Evolutionary conservation across 768 basidiomycete genomes (phyloP).

Genomic region (Lentinula edodes): DNA sequence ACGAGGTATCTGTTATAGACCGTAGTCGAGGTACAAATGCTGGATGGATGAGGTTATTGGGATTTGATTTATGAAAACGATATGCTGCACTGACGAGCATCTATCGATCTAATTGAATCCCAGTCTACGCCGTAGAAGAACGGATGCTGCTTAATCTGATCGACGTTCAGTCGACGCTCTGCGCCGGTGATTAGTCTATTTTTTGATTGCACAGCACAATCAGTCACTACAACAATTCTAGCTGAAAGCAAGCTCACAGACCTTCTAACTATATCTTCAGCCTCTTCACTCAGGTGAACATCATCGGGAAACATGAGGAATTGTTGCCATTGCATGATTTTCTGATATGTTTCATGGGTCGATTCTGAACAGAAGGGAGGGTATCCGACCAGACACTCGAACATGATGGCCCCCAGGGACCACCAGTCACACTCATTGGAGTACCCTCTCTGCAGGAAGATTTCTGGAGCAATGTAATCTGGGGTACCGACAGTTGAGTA

Average conservation of each 20-base stretch:
- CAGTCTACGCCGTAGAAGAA: conserved; percentile 98
- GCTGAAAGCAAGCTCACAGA: conserved; percentile 20
- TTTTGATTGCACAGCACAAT: not conserved
- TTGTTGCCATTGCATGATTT: conserved; percentile 92
- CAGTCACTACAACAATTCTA: not conserved
- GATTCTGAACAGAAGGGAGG: conserved; percentile 92
- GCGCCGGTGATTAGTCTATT: conserved; percentile 76
- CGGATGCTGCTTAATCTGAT: conserved; percentile 86
- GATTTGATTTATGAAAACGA: not conserved
- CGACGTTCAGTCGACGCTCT: conserved; percentile 71
- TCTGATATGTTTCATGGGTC: conserved; percentile 96
- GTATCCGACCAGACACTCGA: conserved; percentile 95
- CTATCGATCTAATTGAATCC: conserved; percentile 80
- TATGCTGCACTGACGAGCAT: conserved; percentile 45
- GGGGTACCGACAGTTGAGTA: conserved; percentile 98
- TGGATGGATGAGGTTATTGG: not conserved
- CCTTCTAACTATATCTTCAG: conserved; percentile 85
- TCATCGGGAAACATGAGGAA: conserved; percentile 91
- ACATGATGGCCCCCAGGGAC: conserved; percentile 96
- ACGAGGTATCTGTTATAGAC: conserved; percentile 95
- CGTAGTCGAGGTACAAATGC: conserved; percentile 92
- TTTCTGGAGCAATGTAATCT: conserved; percentile 87
- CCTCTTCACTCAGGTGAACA: conserved; percentile 85
- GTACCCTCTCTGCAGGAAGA: conserved; percentile 95
- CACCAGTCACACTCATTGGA: conserved; percentile 99